Conservation (phyloP, 1,284 basidiomycete genomes). For the Moniliella sp. region DNA sequence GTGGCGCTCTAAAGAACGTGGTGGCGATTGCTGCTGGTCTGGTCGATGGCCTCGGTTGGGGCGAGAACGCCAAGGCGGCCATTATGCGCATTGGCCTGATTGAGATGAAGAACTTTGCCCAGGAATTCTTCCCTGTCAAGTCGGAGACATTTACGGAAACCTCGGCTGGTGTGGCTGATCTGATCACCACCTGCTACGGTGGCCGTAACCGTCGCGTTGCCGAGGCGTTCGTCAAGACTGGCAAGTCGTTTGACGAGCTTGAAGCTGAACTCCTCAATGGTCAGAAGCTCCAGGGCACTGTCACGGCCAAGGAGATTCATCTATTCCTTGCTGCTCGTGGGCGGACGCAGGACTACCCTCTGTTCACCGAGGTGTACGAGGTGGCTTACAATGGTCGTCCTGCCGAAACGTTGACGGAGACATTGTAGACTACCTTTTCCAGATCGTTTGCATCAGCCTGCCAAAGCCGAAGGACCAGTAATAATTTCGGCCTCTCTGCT, state of each 20-base stretch:
- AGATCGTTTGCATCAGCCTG: no score
- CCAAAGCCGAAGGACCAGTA: no score
- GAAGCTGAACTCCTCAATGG: constrained; percentile 42
- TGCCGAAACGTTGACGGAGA: no score
- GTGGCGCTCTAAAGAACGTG: constrained; percentile 43
- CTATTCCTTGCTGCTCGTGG: constrained; percentile 38
- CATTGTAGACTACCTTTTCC: no score
- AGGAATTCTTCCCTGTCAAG: constrained; percentile 42
- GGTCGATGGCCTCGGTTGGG: constrained; percentile 41
- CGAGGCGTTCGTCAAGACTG: constrained; percentile 40
- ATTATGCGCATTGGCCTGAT: constrained; percentile 40
- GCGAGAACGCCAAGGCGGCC: constrained; percentile 42
- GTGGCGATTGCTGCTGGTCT: constrained; percentile 43
- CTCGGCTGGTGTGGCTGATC: constrained; percentile 41
- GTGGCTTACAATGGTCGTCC: constrained; percentile 28
- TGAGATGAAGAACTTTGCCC: constrained; percentile 36
- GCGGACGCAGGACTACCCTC: constrained; percentile 40
- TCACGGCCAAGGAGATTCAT: constrained; percentile 39
- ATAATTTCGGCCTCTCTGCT: no score
- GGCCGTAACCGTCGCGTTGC: constrained; percentile 41
- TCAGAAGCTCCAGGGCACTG: constrained; percentile 42
- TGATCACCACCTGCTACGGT: constrained; percentile 42
- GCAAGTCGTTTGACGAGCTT: constrained; percentile 40
- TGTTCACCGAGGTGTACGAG: constrained; percentile 38
- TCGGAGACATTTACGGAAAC: constrained; percentile 40